These are phyloP conservation scores for Hymenoscyphus repandus DNA, from an alignment of 2,329 filamentous ascomycete species.

Conservation along the genomic window DNA sequence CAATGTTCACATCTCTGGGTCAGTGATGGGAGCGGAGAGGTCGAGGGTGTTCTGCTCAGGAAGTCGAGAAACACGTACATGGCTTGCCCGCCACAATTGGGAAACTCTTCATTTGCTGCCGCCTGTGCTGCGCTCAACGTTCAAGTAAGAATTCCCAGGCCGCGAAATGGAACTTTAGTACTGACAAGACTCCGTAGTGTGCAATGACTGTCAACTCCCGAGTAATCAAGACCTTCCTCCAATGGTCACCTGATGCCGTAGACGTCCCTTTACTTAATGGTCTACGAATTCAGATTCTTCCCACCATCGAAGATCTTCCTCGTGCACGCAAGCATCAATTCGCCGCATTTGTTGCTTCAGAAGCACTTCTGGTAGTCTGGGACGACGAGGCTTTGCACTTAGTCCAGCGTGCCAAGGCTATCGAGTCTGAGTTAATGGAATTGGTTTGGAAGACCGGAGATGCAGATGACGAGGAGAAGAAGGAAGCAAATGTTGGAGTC, in stretches of 20 bases:
- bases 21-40: constrained; percentile 59
- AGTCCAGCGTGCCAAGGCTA: constrained; percentile 61
- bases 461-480: constrained; percentile 50
- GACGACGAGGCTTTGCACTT: constrained; percentile 73
- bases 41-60: constrained; percentile 68
- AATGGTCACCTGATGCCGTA: constrained; percentile 66
- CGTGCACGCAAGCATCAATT: constrained; percentile 74
- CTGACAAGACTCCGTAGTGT: constrained; percentile 41
- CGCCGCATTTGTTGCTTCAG: constrained; percentile 69
- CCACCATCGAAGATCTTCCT: constrained; percentile 64
- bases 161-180: not conserved
- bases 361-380: constrained; percentile 72
- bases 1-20: constrained; percentile 73
- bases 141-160: constrained; percentile 45
- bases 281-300: constrained; percentile 70
- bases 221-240: constrained; percentile 72
- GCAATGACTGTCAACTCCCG: constrained; percentile 78
- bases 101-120: constrained; percentile 55
- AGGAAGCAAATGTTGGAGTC: constrained; percentile 41
- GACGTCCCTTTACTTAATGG: constrained; percentile 74
- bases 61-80: constrained; percentile 66
- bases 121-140: constrained; percentile 67
- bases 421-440: constrained; percentile 73
- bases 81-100: constrained; percentile 63
- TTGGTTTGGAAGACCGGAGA: constrained; percentile 64